These are phyloP conservation scores for Neocatenulostroma microsporum DNA, from an alignment of 2,329 filamentous ascomycete species.

Conservation along the genomic window DNA sequence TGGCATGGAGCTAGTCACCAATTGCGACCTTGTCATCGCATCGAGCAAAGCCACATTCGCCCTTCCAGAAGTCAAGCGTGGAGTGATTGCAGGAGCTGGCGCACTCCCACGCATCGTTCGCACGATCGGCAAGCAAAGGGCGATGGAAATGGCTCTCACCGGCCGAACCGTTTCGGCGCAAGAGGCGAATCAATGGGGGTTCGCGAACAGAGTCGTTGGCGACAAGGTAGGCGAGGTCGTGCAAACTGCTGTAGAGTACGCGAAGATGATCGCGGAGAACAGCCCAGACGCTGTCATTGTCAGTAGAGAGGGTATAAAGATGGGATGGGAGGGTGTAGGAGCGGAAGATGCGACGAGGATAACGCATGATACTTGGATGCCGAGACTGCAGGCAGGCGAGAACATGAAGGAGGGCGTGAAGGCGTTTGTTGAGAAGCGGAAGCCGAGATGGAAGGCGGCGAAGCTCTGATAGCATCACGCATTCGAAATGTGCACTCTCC, in stretches of 20 bases:
- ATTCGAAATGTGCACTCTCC: no score
- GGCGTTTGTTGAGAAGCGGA: constrained; percentile 70
- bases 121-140: constrained; percentile 60
- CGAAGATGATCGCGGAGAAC: constrained; percentile 49
- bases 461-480: no score
- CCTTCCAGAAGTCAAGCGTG: no score
- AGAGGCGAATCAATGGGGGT: constrained; percentile 57
- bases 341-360: constrained; percentile 55
- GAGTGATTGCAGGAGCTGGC: constrained; percentile 63
- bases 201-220: constrained; percentile 60
- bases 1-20: no score
- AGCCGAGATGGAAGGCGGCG: constrained; percentile 55
- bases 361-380: constrained; percentile 52
- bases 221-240: constrained; percentile 40
- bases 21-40: no score
- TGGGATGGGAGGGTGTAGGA: constrained; percentile 63
- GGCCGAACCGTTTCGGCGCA: constrained; percentile 53
- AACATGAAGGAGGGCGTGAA: constrained; percentile 67
- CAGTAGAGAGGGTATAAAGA: constrained; percentile 60
- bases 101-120: constrained; percentile 59
- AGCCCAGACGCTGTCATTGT: constrained; percentile 71
- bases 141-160: constrained; percentile 62
- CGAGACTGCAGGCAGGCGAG: constrained; percentile 54
- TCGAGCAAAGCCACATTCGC: no score
- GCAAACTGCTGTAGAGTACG: constrained; percentile 53